Percentiles rank a stretch among this genome's conserved stretches.
phyloP scores from a whole-genome alignment of 83 land plant species.

The Isoetes engelmannii region DNA sequence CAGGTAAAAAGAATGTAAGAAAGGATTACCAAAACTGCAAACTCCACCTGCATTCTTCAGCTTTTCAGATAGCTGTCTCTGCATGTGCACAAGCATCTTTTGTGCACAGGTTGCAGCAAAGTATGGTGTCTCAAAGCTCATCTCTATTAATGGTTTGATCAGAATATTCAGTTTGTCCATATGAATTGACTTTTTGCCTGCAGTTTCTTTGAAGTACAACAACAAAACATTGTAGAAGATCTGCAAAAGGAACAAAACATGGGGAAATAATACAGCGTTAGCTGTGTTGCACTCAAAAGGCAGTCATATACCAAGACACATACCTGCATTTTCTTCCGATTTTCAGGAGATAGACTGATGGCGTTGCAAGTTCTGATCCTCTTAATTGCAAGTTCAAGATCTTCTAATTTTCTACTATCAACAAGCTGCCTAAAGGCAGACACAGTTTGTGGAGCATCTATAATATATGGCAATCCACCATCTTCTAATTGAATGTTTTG shows the following conservation, averaged over 20 bases:
- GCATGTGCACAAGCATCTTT: slow-evolving; percentile 51
- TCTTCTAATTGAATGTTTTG: background rate
- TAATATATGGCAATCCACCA: slow-evolving; percentile 50
- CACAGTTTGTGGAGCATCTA: slow-evolving; percentile 67
- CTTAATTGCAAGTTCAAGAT: slow-evolving; percentile 50
- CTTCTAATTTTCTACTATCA: slow-evolving; percentile 47
- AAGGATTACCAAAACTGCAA: background rate
- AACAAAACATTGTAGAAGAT: slow-evolving; percentile 87
- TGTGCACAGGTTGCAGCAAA: slow-evolving; percentile 94
- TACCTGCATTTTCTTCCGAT: slow-evolving; percentile 91
- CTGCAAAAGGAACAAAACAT: slow-evolving; percentile 33
- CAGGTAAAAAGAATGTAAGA: slow-evolving; percentile 10
- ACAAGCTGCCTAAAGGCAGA: slow-evolving; percentile 48
- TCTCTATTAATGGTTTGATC: slow-evolving; percentile 72
- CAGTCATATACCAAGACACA: slow-evolving; percentile 4
- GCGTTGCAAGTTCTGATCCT: slow-evolving; percentile 73
- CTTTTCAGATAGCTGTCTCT: slow-evolving; percentile 50
- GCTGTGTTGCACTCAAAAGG: background rate
- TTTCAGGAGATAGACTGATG: slow-evolving; percentile 64
- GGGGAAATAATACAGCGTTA: background rate
- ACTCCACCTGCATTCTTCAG: slow-evolving; percentile 54
- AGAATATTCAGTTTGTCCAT: slow-evolving; percentile 50
- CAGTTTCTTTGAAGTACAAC: slow-evolving; percentile 66
- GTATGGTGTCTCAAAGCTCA: slow-evolving; percentile 74
- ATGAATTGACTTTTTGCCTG: slow-evolving; percentile 48